Conservation (phyloP, 345 rosid species). For the Raphanus sativus region DNA sequence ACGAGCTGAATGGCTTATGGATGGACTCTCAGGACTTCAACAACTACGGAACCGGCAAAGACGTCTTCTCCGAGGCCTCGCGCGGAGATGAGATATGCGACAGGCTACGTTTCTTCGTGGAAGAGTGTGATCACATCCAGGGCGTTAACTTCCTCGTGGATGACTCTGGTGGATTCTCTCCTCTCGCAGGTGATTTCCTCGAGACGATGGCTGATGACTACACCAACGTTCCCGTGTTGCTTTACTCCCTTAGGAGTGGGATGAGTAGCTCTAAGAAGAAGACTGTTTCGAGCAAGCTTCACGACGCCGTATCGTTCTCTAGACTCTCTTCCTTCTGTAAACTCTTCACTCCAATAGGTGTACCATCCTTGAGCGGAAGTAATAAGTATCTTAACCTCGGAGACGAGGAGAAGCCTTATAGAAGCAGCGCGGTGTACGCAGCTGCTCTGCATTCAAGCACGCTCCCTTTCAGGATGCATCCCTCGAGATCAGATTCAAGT, state of each 20-base stretch:
- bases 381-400: constrained; percentile 46
- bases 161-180: constrained; percentile 85
- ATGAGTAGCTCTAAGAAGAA: constrained; percentile 48
- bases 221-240: constrained; percentile 65
- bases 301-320: constrained; percentile 82
- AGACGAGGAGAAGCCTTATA: constrained; percentile 82
- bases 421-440: constrained; percentile 78
- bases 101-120: constrained; percentile 78
- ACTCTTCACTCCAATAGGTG: constrained; percentile 79
- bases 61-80: constrained; percentile 56
- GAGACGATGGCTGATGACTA: constrained; percentile 88
- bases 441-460: constrained; percentile 76
- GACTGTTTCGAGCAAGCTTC: constrained; percentile 58
- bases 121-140: constrained; percentile 96
- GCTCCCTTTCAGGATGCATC: constrained; percentile 72
- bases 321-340: constrained; percentile 65
- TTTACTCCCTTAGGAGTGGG: constrained; percentile 63
- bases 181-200: constrained; percentile 73
- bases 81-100: constrained; percentile 77
- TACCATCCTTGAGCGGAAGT: constrained; percentile 72
- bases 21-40: constrained; percentile 56
- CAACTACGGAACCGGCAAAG: constrained; percentile 82
- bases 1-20: constrained; percentile 73
- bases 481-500: constrained; percentile 49
- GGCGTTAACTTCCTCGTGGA: constrained; percentile 92